These are phyloP conservation scores for Picea engelmannii DNA, from an alignment of 83 land plant genomes.

Conservation along the genomic window DNA sequence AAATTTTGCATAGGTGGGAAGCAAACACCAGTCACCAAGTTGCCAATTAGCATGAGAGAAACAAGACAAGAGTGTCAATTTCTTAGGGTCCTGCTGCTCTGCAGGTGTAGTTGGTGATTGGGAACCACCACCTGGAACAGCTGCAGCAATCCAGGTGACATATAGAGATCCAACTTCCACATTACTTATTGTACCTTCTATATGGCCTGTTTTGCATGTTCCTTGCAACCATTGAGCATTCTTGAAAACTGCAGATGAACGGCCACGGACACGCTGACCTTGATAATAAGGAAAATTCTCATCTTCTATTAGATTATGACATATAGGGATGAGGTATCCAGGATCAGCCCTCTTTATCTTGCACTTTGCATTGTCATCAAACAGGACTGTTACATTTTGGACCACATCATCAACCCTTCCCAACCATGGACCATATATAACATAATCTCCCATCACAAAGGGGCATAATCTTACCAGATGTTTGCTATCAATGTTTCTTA, in stretches of 20 bases:
- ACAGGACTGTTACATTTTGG: conserved; percentile 66
- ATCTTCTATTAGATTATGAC: conserved; percentile 58
- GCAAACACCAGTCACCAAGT: conserved; percentile 83
- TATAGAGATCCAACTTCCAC: conserved; percentile 76
- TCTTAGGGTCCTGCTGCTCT: conserved; percentile 60
- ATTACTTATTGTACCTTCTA: conserved; percentile 62
- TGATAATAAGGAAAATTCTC: conserved; percentile 70
- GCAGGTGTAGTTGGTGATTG: conserved; percentile 43
- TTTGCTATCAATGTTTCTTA: conserved; percentile 51
- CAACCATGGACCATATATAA: conserved; percentile 77
- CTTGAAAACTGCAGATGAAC: conserved; percentile 37
- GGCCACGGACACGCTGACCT: conserved; percentile 71
- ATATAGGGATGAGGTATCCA: conserved; percentile 55
- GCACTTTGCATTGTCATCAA: conserved; percentile 86
- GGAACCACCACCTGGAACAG: conserved; percentile 15
- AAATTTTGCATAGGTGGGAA: conserved; percentile 16
- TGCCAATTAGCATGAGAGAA: conserved; percentile 88
- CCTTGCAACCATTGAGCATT: conserved; percentile 77
- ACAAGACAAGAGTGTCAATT: conserved; percentile 60
- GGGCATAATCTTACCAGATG: conserved; percentile 47
- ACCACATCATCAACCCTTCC: conserved; percentile 76
- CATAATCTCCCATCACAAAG: conserved; percentile 74
- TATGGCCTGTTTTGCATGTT: conserved; percentile 46
- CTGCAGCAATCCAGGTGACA: conserved; percentile 78
- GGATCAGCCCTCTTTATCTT: conserved; percentile 49